Percentiles rank a stretch among this genome's conserved stretches.
phyloP scores from a whole-genome alignment of 352 stramenopile species.

The Plasmopara viticola region DNA sequence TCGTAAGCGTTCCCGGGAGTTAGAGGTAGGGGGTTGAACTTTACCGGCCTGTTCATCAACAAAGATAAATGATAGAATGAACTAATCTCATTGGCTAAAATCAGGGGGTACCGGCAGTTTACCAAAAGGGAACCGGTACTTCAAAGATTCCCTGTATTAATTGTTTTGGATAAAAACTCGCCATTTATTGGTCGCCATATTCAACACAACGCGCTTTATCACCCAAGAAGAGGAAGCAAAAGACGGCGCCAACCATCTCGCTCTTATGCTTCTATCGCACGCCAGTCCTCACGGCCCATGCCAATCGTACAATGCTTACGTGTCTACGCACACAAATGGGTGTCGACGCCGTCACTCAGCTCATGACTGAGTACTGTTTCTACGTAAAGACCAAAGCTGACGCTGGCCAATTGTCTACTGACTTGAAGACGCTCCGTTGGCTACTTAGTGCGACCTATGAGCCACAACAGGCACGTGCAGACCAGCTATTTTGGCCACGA shows the following conservation, averaged over 20 bases:
- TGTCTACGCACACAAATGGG: constrained; percentile 28
- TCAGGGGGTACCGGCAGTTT: too few species aligned
- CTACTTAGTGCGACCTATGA: constrained; percentile 97
- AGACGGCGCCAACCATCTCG: constrained; percentile 29
- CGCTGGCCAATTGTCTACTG: constrained; percentile 31
- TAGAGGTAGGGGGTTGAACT: too few species aligned
- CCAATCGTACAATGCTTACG: constrained; percentile 42
- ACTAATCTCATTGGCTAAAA: too few species aligned
- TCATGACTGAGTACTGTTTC: constrained; percentile 96
- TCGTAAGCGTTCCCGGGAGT: too few species aligned
- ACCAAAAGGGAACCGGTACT: too few species aligned
- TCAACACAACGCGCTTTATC: constrained; percentile 18
- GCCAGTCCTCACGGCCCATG: constrained; percentile 65
- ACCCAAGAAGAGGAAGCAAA: constrained; percentile 56
- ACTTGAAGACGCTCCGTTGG: constrained; percentile 90
- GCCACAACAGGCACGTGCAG: constrained; percentile 62
- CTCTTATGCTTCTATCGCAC: constrained; percentile 74
- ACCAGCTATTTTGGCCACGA: constrained; percentile 46
- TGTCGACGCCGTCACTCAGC: constrained; percentile 23
- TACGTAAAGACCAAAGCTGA: constrained; percentile 86
- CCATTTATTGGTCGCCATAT: constrained; percentile 6
- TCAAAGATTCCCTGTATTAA: too few species aligned
- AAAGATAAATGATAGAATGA: too few species aligned
- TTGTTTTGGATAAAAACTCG: neutral
- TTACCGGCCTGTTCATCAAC: too few species aligned